These are phyloP conservation scores for Penicillium macrosclerotiorum DNA, from an alignment of 495 filamentous ascomycete species.

Conservation along the genomic window DNA sequence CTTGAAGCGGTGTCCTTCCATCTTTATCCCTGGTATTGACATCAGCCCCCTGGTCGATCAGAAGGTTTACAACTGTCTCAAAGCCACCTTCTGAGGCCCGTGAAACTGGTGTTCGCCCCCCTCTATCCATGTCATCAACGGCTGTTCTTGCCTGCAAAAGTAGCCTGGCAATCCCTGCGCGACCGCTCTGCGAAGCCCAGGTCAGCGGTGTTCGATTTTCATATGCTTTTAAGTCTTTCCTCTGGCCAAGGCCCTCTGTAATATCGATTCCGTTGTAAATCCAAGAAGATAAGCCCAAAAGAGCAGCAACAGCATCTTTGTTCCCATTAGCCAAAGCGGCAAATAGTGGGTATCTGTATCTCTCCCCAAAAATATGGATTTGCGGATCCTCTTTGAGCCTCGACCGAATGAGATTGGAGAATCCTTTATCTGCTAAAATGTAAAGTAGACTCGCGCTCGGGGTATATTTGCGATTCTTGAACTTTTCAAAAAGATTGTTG, in stretches of 20 bases:
- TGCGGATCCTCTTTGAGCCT: constrained; percentile 14
- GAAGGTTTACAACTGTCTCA: constrained; percentile 9
- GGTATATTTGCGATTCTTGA: constrained; percentile 28
- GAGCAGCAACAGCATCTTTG: constrained; percentile 18
- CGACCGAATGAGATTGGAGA: constrained; percentile 36
- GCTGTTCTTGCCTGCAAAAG: constrained; percentile 9
- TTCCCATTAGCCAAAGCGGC: constrained; percentile 36
- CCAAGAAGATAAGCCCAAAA: constrained; percentile 20
- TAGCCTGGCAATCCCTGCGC: constrained; percentile 9
- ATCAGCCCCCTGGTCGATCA: constrained; percentile 6
- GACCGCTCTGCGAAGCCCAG: constrained; percentile 19
- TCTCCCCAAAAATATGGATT: constrained; percentile 31
- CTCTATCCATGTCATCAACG: background rate
- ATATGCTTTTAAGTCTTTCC: constrained; percentile 3
- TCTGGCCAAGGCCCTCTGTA: constrained; percentile 10
- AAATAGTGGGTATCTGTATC: constrained; percentile 42
- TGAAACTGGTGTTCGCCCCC: background rate
- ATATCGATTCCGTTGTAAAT: constrained; percentile 14
- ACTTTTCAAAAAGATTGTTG: constrained; percentile 38
- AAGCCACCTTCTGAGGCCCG: background rate
- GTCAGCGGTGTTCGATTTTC: constrained; percentile 20
- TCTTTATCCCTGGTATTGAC: background rate
- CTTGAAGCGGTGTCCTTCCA: background rate
- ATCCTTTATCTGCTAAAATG: constrained; percentile 43
- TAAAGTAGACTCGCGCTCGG: constrained; percentile 39